Base-by-base conservation (phyloP, 768 basidiomycete species). In the Leccinum subtestaceum region DNA sequence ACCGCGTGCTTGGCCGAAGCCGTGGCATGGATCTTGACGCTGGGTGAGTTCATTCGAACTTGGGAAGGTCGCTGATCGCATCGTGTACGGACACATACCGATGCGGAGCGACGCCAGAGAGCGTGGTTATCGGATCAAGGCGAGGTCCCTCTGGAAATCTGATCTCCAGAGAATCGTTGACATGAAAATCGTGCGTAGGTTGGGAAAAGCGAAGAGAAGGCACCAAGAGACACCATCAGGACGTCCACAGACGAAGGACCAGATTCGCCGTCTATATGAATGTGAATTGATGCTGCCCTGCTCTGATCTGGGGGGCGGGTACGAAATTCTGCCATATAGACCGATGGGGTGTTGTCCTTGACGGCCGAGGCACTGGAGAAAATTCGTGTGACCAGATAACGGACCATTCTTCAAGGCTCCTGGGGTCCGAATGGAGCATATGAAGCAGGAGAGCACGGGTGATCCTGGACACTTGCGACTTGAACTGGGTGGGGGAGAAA, bases 231-330 rank as follows among this genome's bases (percentile, higher is more conserved):
- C 8, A 91, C 88, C 38, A 83, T 84, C 0, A 88, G 81, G 25
- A 96, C 89, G 63, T 95, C 94, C 1, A 75, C 72, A 52, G 76
- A 78, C 1, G 86, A 82, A 25, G 95, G 93, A 0, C 94, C 94
- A 52, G 86, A 84, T 66, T 97, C 91, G 11, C 94, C 94, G 63
- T 95, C 89, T 13, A 94, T 74, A 69, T 96, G 94, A 9, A 88
- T 76, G 69, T 95, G 94, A 13, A 97, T 89, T 2, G 94, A 96
- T 5, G 90, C 88, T 1, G 95, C 94, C 31, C 91, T 84, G 55
- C 95, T 78, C 70, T 95, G 91, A 13, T 86, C 77, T 2, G 86
- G 76, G 11, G 95, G 93, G 56, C 89, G 80, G 5, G 86, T 86
- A 36, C 92, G 84, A 65, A 95, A 96, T 68, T 95, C 93, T 12